These are phyloP conservation scores for Scutellaria barbata DNA, from an alignment of 257 asterid species.

Conservation along the genomic window DNA sequence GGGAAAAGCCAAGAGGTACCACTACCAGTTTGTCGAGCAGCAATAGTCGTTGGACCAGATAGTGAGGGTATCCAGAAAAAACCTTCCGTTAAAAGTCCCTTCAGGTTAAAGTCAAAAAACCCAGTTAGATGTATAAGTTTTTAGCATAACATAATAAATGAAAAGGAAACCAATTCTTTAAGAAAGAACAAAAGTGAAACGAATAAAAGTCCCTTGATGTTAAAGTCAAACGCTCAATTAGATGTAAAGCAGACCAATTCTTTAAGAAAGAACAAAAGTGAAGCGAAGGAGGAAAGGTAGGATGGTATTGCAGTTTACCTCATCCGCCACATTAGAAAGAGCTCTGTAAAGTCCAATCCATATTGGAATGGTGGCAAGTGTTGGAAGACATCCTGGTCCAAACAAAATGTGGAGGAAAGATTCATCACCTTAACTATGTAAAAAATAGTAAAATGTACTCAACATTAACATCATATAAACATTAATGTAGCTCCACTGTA, in stretches of 20 bases:
- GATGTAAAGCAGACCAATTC: background rate
- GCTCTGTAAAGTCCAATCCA: constrained; percentile 99
- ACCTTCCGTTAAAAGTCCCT: constrained; percentile 98
- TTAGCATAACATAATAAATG: constrained; percentile 3
- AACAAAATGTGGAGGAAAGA: constrained; percentile 16
- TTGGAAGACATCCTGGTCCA: constrained; percentile 89
- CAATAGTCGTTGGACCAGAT: constrained; percentile 93
- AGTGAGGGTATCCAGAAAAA: constrained; percentile 99
- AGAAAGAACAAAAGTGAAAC: constrained; percentile 7
- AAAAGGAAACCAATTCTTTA: background rate
- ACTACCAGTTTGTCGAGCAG: constrained; percentile 89
- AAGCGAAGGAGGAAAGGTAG: constrained; percentile 7
- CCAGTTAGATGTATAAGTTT: constrained; percentile 29
- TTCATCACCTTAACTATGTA: constrained; percentile 14
- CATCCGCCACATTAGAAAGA: constrained; percentile 95
- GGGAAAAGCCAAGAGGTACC: constrained; percentile 98
- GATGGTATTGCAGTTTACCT: constrained; percentile 53
- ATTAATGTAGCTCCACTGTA: constrained; percentile 25
- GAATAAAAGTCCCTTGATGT: background rate
- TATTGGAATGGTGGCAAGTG: constrained; percentile 97
- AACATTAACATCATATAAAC: constrained; percentile 11
- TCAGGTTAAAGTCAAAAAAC: constrained; percentile 27
- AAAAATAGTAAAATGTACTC: constrained; percentile 19
- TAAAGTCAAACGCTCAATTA: background rate
- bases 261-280: background rate